Evolutionary conservation across 2,329 filamentous ascomycete species (phyloP).

Genomic region (Microdochium bolleyi): DNA sequence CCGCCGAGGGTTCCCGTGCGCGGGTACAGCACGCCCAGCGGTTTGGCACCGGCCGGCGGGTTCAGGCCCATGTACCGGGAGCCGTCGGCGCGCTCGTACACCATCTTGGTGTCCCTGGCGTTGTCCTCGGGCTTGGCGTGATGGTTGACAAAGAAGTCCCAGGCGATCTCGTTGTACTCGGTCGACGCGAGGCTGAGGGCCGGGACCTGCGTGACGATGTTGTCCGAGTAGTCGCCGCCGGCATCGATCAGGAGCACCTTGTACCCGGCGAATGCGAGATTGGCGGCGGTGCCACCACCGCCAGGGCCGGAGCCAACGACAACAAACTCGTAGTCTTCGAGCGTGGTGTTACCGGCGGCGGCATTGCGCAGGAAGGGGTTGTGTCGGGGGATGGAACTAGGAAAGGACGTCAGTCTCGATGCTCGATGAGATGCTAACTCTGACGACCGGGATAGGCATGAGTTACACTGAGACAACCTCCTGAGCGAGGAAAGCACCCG

Average conservation of each 20-base stretch:
- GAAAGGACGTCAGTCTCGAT: too few relatives aligned
- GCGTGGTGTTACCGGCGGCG: background rate
- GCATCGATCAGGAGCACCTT: constrained; percentile 44
- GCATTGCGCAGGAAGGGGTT: background rate
- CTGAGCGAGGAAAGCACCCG: background rate
- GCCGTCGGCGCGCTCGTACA: constrained; percentile 24
- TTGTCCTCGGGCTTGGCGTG: constrained; percentile 41
- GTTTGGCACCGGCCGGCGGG: constrained; percentile 10
- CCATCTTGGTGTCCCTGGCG: constrained; percentile 47
- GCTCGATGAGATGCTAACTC: too few relatives aligned
- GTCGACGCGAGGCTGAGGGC: constrained; percentile 11
- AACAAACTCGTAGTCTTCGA: constrained; percentile 37
- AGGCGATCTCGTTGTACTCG: constrained; percentile 22
- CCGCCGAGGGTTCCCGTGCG: constrained; percentile 27
- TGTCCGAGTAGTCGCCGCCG: constrained; percentile 22
- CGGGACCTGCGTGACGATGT: constrained; percentile 13
- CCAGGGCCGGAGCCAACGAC: constrained; percentile 46
- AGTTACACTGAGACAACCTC: background rate
- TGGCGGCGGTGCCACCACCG: constrained; percentile 37
- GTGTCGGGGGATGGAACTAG: too few relatives aligned
- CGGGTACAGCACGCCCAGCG: constrained; percentile 25
- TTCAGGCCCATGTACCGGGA: constrained; percentile 21
- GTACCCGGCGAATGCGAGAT: constrained; percentile 40
- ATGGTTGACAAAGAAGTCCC: constrained; percentile 57
- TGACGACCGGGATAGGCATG: too few relatives aligned